A percentile compares a stretch with the other conserved stretches of the same genome.
Evolutionary conservation across 2,329 filamentous ascomycete genomes (phyloP).

Genomic region (Cordyceps cateniannulata): DNA sequence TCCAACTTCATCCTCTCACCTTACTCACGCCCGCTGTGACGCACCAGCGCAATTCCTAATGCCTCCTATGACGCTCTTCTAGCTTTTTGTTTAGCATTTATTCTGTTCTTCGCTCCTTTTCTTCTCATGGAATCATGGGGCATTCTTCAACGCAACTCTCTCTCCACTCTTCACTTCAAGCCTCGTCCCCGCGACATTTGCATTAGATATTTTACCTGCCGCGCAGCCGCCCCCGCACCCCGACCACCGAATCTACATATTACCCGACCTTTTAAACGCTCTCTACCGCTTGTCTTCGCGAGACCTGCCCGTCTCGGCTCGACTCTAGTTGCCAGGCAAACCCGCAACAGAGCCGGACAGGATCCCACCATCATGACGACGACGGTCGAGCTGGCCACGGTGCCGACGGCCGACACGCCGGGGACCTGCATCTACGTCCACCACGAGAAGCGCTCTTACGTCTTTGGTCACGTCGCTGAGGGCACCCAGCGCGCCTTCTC

Average conservation of each 20-base stretch:
- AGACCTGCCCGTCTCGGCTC: background rate
- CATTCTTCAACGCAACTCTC: slow-evolving; percentile 2
- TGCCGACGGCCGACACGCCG: slow-evolving; percentile 81
- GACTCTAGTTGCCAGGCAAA: background rate
- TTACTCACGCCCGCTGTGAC: background rate
- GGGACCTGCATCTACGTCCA: slow-evolving; percentile 73
- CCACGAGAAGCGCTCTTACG: slow-evolving; percentile 74
- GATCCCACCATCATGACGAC: slow-evolving; percentile 55
- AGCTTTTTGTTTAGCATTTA: background rate
- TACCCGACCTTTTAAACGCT: background rate
- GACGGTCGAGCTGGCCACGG: slow-evolving; percentile 67
- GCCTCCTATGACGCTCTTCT: background rate
- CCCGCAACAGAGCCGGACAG: slow-evolving; percentile 13
- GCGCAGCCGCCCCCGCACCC: background rate
- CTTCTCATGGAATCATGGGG: slow-evolving; percentile 9
- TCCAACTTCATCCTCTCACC: background rate
- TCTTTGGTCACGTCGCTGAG: slow-evolving; percentile 78
- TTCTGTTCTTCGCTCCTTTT: background rate
- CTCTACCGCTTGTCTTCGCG: background rate
- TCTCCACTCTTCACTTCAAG: background rate
- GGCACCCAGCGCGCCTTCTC: slow-evolving; percentile 74
- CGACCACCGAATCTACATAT: background rate
- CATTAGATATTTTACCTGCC: slow-evolving; percentile 1
- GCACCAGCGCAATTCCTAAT: background rate
- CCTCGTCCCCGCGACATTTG: background rate